These are phyloP conservation scores for Saturnispora sanitii DNA, from an alignment of 805 yeast species.

Conservation along the genomic window DNA sequence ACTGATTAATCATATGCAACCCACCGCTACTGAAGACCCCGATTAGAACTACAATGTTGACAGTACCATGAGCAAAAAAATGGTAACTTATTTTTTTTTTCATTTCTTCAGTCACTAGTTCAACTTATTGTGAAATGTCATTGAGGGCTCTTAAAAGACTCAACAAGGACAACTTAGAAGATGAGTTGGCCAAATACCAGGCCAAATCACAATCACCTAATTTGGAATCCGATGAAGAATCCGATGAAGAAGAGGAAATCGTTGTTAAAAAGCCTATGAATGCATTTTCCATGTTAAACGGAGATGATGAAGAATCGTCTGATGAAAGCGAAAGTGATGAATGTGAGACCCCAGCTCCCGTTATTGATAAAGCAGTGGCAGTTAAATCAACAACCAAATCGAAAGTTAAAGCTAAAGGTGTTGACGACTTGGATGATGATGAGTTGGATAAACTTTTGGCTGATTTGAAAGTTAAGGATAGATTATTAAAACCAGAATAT, in stretches of 20 bases:
- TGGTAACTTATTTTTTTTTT: background rate
- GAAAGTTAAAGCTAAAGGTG: constrained; percentile 13
- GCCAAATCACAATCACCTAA: constrained; percentile 2
- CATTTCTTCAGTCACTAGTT: background rate
- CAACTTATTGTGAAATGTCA: constrained; percentile 30
- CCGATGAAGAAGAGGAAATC: constrained; percentile 15
- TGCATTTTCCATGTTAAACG: constrained; percentile 37
- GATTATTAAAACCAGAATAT: constrained; percentile 17
- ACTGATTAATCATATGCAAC: no score
- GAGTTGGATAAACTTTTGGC: constrained; percentile 48
- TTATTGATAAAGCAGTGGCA: no score
- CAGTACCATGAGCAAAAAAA: background rate
- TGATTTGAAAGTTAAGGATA: constrained; percentile 26
- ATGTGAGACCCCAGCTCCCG: background rate
- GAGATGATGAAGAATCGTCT: constrained; percentile 8
- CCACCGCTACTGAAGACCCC: no score
- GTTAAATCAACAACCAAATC: constrained; percentile 12
- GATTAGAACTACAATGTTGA: no score
- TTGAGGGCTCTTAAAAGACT: constrained; percentile 39
- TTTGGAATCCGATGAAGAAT: constrained; percentile 14
- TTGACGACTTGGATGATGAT: constrained; percentile 25
- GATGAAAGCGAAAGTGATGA: background rate
- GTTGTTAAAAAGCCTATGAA: constrained; percentile 12
- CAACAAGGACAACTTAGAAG: constrained; percentile 26
- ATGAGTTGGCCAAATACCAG: constrained; percentile 18